Conservation (phyloP, 2,329 filamentous ascomycete species). For the Arthroderma sp. region DNA sequence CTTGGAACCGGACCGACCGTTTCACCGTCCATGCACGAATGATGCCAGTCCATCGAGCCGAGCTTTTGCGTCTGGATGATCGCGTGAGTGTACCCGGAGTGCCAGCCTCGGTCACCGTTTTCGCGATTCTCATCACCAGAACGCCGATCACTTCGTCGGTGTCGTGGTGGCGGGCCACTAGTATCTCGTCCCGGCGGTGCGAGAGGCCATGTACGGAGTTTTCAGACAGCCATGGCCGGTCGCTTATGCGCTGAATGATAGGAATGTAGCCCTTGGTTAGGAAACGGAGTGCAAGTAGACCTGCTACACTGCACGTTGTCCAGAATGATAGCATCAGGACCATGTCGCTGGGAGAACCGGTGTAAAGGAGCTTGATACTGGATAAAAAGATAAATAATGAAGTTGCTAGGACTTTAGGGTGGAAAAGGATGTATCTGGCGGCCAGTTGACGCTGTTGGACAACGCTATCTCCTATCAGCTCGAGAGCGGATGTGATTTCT, state of each 20-base stretch:
- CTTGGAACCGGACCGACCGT: slow-evolving; percentile 54
- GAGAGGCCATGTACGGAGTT: slow-evolving; percentile 15
- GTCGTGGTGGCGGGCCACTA: slow-evolving; percentile 39
- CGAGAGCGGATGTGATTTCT: slow-evolving; percentile 55
- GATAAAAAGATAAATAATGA: slow-evolving; percentile 27
- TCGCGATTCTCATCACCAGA: slow-evolving; percentile 41
- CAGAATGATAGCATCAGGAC: slow-evolving; percentile 45
- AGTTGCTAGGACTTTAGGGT: slow-evolving; percentile 37
- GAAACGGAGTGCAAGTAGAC: slow-evolving; percentile 49
- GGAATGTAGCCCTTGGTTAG: slow-evolving; percentile 49
- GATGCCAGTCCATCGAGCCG: slow-evolving; percentile 30
- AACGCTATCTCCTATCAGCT: slow-evolving; percentile 66
- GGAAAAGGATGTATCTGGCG: slow-evolving; percentile 48
- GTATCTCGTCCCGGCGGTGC: slow-evolving; percentile 42
- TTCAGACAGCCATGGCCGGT: slow-evolving; percentile 49
- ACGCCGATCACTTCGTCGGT: slow-evolving; percentile 53
- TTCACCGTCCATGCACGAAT: slow-evolving; percentile 75
- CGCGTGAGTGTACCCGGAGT: slow-evolving; percentile 4
- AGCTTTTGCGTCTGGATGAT: slow-evolving; percentile 10
- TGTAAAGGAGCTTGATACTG: slow-evolving; percentile 28
- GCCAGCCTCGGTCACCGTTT: slow-evolving; percentile 8
- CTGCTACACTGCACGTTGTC: slow-evolving; percentile 50
- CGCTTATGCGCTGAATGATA: slow-evolving; percentile 45
- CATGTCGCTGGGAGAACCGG: slow-evolving; percentile 33
- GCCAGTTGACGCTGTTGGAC: slow-evolving; percentile 67